Evolutionary conservation across 306 rosid species (phyloP), one percentile per base, ranked within the genome.

Genomic region (Mucuna pruriens): DNA sequence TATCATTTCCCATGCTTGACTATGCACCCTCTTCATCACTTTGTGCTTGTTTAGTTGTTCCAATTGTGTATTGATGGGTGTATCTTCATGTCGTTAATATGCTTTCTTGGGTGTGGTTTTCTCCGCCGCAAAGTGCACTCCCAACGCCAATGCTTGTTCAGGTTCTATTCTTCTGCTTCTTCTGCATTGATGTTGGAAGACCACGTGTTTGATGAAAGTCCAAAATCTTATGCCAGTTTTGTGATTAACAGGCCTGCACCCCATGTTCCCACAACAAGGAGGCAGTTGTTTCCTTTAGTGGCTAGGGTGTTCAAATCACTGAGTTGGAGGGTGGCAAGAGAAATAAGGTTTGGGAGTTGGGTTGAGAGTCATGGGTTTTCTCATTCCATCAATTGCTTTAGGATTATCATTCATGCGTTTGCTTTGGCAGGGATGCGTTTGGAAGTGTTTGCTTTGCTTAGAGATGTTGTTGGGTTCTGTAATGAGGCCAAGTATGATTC

Each of bases 391-490:
- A 9, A 46, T 66, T 89, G 84, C 38, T 86, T 89, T 74, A 86
- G 83, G 71, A 80, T 86, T 42, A 80, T 90, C 12, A 64, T 90
- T 84, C 91, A 90, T 71, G 66, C 64, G 1, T 92, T 83, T 86
- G 90, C 97, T 40, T 75, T 63, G 20, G 90, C 68, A 0, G 89
- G 85, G 57, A 86, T 87, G 93, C 85, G 0, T 17, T 78, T 25
- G 82, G 92, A 92, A 80, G 91, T 85, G 40, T 63, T 65, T 80
- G 60, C 81, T 77, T 81, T 92, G 85, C 92, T 92, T 58, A 87
- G 85, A 78, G 89, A 90, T 80, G 57, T 91, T 65, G 83, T 89
- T 80, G 84, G 42, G 40, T 80, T 70, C 71, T 86, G 40, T 60
- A 77, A 75, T 26, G 79, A 72, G 70, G 69, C 66, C n/a, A 55